Evolutionary conservation across 352 stramenopile species (phyloP).

Genomic region (Phytophthora fragariaefolia): DNA sequence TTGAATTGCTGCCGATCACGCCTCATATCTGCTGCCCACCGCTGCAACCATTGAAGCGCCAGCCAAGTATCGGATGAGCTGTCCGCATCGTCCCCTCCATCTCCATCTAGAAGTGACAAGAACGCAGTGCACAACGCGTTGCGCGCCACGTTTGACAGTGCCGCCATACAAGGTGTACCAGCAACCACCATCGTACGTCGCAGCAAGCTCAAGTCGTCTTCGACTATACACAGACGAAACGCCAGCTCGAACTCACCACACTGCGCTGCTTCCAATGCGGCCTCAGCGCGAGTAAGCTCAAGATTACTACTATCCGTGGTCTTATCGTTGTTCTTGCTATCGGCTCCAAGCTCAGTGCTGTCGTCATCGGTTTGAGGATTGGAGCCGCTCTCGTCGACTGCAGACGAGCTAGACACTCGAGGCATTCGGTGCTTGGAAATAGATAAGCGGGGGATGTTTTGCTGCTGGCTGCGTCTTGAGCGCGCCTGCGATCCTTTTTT

Average conservation of each 20-base stretch:
- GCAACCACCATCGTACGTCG: slow-evolving; percentile 44
- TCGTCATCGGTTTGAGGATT: slow-evolving; percentile 1
- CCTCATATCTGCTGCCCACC: slow-evolving; percentile 20
- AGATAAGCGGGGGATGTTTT: slow-evolving; percentile 30
- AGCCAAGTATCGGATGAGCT: slow-evolving; percentile 44
- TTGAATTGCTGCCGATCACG: slow-evolving; percentile 23
- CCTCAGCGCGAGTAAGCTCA: slow-evolving; percentile 48
- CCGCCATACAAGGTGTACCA: slow-evolving; percentile 38
- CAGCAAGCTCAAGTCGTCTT: slow-evolving; percentile 56
- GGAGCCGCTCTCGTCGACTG: not conserved
- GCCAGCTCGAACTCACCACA: slow-evolving; percentile 58
- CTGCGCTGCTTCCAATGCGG: slow-evolving; percentile 43
- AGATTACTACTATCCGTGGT: not conserved
- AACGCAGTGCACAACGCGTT: slow-evolving; percentile 65
- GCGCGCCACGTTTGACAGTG: slow-evolving; percentile 40
- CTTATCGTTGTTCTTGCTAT: slow-evolving; percentile 4
- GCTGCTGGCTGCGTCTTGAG: slow-evolving; percentile 3
- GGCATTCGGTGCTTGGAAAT: slow-evolving; percentile 14
- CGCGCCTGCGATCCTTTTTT: slow-evolving; percentile 27
- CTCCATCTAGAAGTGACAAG: slow-evolving; percentile 50
- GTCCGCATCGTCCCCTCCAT: slow-evolving; percentile 16
- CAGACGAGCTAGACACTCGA: not conserved
- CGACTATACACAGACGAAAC: slow-evolving; percentile 59
- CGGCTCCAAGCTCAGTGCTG: slow-evolving; percentile 12
- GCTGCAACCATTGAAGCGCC: slow-evolving; percentile 55